A percentile compares a stretch with the other conserved stretches of the same genome.
phyloP scores from a whole-genome alignment of 805 yeast genomes.

The Pichia scutulata region DNA sequence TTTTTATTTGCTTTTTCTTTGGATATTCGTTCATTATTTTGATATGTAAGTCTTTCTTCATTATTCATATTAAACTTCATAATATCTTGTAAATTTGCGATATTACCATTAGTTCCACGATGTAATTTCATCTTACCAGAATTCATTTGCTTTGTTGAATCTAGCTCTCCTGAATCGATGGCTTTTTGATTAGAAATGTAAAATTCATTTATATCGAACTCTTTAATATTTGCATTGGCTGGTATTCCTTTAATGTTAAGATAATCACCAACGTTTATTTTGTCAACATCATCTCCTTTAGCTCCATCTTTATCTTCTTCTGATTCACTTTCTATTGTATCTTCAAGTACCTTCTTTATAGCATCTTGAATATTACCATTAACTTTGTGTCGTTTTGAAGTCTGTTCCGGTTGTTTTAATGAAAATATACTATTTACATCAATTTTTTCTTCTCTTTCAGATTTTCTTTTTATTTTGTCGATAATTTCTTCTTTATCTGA shows the following conservation, averaged over 20 bases:
- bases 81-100: slow-evolving; percentile 7
- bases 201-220: slow-evolving; percentile 32
- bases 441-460: background rate
- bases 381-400: background rate
- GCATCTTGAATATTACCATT: background rate
- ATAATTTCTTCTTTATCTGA: slow-evolving; percentile 1
- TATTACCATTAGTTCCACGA: background rate
- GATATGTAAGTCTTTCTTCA: slow-evolving; percentile 5
- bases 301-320: background rate
- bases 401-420: background rate
- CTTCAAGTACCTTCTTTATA: background rate
- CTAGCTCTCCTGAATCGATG: slow-evolving; percentile 28
- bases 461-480: background rate
- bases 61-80: slow-evolving; percentile 9
- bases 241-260: background rate
- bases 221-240: slow-evolving; percentile 21
- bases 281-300: background rate
- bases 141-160: slow-evolving; percentile 14
- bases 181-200: slow-evolving; percentile 28
- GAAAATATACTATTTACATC: background rate
- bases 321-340: background rate
- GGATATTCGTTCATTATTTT: slow-evolving; percentile 3
- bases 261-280: background rate
- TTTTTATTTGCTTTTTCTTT: background rate
- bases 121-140: slow-evolving; percentile 5